Percentiles rank a stretch among this genome's conserved stretches.
Evolutionary conservation across 768 basidiomycete species (phyloP).

Genomic region (Fibroporia radiculosa): DNA sequence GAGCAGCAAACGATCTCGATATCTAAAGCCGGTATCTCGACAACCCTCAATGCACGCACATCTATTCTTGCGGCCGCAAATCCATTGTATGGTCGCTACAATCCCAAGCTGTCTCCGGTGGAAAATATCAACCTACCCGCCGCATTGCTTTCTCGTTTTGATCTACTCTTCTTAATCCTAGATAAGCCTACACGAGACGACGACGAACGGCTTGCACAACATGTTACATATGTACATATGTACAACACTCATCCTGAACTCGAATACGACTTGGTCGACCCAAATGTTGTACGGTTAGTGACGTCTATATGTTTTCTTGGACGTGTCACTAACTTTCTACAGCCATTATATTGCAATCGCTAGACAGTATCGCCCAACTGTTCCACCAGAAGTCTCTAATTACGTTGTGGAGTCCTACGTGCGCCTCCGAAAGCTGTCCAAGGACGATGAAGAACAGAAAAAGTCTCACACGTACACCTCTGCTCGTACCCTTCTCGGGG

Average conservation of each 20-base stretch:
- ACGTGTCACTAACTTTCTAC: slow-evolving; percentile 3
- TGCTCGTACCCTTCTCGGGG: slow-evolving; percentile 89
- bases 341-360: slow-evolving; percentile 96
- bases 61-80: slow-evolving; percentile 98
- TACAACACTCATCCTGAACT: slow-evolving; percentile 82
- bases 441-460: slow-evolving; percentile 83
- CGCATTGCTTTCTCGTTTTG: slow-evolving; percentile 92
- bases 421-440: slow-evolving; percentile 85
- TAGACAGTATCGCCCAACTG: slow-evolving; percentile 81
- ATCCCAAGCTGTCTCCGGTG: slow-evolving; percentile 93
- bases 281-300: slow-evolving; percentile 77
- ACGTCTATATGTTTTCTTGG: background rate
- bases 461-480: slow-evolving; percentile 94
- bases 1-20: slow-evolving; percentile 99
- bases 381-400: slow-evolving; percentile 79
- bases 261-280: slow-evolving; percentile 78
- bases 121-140: slow-evolving; percentile 99
- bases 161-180: slow-evolving; percentile 91
- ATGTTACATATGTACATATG: slow-evolving; percentile 99
- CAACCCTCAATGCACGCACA: slow-evolving; percentile 94
- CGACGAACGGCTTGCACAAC: slow-evolving; percentile 92
- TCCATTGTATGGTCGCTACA: slow-evolving; percentile 96
- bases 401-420: slow-evolving; percentile 97
- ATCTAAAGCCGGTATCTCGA: slow-evolving; percentile 98
- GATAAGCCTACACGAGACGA: slow-evolving; percentile 94